Evolutionary conservation across 805 yeast genomes (phyloP), one percentile per base, ranked within the genome.

Genomic region (Zygosaccharomyces pseudorouxii): DNA sequence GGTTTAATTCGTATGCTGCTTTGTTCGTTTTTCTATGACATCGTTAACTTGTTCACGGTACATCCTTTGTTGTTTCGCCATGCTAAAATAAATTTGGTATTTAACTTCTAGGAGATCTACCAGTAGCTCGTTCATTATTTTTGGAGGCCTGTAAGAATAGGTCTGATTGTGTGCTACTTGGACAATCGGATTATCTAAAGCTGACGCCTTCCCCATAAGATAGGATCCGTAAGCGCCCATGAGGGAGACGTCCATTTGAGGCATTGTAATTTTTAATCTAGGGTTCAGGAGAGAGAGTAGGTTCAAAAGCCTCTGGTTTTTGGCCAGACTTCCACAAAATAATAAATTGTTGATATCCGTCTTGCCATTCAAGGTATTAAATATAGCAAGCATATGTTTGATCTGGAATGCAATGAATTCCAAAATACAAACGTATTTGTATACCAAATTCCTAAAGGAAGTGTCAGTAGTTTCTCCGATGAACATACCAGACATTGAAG

Each of bases 351-450:
- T 51, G 4, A 77, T 53, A 1, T 62, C 59, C 1, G 51, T 35
- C 1, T 47, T 25, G 1, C 20, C 9, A 8, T 42, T 42, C 6
- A 36, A n/a, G 6, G 27, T 40, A 3, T 46, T 35, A 29, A 74
- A 57, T n/a, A 64, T 51, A 1, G 56, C 60, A 1, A 77, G 51
- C 16, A 78, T 65, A 38, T 73, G 75, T 41, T 58, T 62, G 1
- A 79, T 69, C 57, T 80, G 82, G 45, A 79, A 74, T 1, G 75
- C 75, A 16, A 80, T 58, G 48, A 75, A 80, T 60, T 80, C 84
- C 4, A 79, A 45, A 2, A 70, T 65, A 16, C 74, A 63, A 30
- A 78, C 62, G 57, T 80, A 81, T 53, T 71, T 68, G 23, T 71
- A 60, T 0, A 70, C 67, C 20, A 78, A 55, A 40, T 70, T 69